phyloP scores from a whole-genome alignment of 257 asterid genomes.

The Verbascum thapsus region DNA sequence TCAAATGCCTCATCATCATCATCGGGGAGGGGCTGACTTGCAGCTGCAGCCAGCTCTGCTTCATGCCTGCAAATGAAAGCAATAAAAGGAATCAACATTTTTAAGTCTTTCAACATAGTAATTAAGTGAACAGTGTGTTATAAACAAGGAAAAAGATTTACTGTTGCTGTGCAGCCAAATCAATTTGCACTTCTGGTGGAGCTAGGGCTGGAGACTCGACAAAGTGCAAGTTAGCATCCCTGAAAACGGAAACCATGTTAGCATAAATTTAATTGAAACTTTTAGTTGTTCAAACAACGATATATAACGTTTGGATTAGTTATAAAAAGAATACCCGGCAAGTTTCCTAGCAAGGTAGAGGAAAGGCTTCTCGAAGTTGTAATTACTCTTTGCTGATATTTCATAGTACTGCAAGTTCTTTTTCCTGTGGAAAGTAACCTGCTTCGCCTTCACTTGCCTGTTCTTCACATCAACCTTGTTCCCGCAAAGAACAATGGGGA shows the following conservation, averaged over 20 bases:
- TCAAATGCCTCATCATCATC: conserved; percentile 76
- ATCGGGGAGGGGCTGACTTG: conserved; percentile 75
- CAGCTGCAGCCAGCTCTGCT: conserved; percentile 57
- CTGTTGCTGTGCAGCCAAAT: conserved; percentile 74
- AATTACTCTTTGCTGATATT: conserved; percentile 86
- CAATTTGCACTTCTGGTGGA: conserved; percentile 90
- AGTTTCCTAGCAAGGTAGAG: conserved; percentile 86
- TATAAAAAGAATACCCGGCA: conserved; percentile 60
- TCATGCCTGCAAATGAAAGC: conserved; percentile 50
- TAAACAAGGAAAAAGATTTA: conserved; percentile 26
- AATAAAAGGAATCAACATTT: not conserved
- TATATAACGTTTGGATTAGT: too few relatives aligned
- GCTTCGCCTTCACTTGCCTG: conserved; percentile 92
- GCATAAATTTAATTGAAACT: too few relatives aligned
- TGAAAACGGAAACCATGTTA: conserved; percentile 23
- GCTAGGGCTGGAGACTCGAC: conserved; percentile 91
- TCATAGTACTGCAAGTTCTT: conserved; percentile 88
- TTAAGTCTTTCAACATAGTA: not conserved
- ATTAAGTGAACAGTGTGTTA: not conserved
- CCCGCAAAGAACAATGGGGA: conserved; percentile 87
- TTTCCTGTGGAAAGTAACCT: conserved; percentile 88
- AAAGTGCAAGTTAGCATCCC: conserved; percentile 76
- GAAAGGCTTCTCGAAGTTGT: conserved; percentile 88
- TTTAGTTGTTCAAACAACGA: not conserved
- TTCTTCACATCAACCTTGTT: conserved; percentile 93